phyloP scores from a whole-genome alignment of 225 moss, liverwort and hornwort species.

The Marchantia polymorpha region DNA sequence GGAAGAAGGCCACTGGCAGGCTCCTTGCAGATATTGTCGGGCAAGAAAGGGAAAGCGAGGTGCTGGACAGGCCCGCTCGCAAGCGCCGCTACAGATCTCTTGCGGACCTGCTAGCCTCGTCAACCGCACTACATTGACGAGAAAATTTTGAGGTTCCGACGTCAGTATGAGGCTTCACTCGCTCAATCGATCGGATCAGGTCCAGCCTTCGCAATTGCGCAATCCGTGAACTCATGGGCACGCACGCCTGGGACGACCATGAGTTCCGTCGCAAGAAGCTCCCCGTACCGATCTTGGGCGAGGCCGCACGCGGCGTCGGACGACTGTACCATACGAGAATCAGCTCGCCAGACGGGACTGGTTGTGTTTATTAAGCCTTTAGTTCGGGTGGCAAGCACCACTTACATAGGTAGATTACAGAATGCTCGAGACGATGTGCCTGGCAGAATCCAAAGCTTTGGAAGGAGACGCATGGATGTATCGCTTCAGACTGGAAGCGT shows the following conservation, averaged over 20 bases:
- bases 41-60: slow-evolving; percentile 17
- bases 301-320: not conserved
- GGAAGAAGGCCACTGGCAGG: slow-evolving; percentile 10
- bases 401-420: not conserved
- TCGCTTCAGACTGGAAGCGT: slow-evolving; percentile 5
- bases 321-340: not conserved
- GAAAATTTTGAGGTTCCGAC: not conserved
- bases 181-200: not conserved
- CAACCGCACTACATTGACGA: not conserved
- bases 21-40: slow-evolving; percentile 17
- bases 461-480: slow-evolving; percentile 20
- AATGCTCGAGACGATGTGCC: not conserved
- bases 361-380: not conserved
- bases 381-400: not conserved
- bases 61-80: slow-evolving; percentile 23
- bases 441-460: slow-evolving; percentile 7
- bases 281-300: not conserved
- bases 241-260: not conserved
- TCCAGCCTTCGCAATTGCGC: not conserved
- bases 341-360: not conserved
- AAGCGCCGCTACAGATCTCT: slow-evolving; percentile 35
- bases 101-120: slow-evolving; percentile 7
- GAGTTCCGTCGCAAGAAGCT: not conserved
- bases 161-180: not conserved
- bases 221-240: not conserved